Conservation (phyloP, 2,329 filamentous ascomycete genomes). For the Trichoderma asperellum region DNA sequence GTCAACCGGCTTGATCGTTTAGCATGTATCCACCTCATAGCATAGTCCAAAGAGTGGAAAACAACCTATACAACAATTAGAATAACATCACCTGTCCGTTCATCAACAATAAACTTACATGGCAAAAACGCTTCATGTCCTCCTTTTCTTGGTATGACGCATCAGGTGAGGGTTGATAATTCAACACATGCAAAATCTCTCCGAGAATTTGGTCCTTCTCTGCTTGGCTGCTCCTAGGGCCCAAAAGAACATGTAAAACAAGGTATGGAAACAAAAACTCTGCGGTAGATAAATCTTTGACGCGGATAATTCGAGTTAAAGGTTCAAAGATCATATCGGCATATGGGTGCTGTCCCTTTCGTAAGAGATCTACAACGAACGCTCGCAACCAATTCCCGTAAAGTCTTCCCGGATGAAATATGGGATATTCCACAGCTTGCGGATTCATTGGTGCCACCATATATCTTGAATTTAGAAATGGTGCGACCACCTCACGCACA, state of each 20-base stretch:
- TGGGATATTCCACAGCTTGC: slow-evolving; percentile 69
- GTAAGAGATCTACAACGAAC: slow-evolving; percentile 81
- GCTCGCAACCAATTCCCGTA: slow-evolving; percentile 82
- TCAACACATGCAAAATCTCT: slow-evolving; percentile 77
- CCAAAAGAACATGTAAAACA: slow-evolving; percentile 79
- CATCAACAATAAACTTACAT: slow-evolving; percentile 58
- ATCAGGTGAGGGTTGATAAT: slow-evolving; percentile 56
- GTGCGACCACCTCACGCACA: slow-evolving; percentile 79
- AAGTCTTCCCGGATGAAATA: slow-evolving; percentile 69
- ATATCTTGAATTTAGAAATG: slow-evolving; percentile 86
- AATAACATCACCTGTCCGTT: slow-evolving; percentile 30
- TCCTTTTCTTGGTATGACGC: slow-evolving; percentile 68
- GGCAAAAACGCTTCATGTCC: slow-evolving; percentile 81
- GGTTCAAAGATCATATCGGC: slow-evolving; percentile 79
- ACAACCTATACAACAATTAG: slow-evolving; percentile 64
- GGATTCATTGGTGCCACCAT: slow-evolving; percentile 66
- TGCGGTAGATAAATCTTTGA: slow-evolving; percentile 83
- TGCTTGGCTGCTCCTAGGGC: slow-evolving; percentile 61
- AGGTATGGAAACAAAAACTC: slow-evolving; percentile 89
- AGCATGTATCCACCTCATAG: slow-evolving; percentile 84
- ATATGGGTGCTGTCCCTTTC: slow-evolving; percentile 74
- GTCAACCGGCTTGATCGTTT: slow-evolving; percentile 52
- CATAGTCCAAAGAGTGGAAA: slow-evolving; percentile 88
- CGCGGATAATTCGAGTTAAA: slow-evolving; percentile 78
- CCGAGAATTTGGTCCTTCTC: slow-evolving; percentile 68